A percentile compares a stretch with the other conserved stretches of the same genome.
Conservation (phyloP, 352 stramenopile species). For the Nothophytophthora sp. region DNA sequence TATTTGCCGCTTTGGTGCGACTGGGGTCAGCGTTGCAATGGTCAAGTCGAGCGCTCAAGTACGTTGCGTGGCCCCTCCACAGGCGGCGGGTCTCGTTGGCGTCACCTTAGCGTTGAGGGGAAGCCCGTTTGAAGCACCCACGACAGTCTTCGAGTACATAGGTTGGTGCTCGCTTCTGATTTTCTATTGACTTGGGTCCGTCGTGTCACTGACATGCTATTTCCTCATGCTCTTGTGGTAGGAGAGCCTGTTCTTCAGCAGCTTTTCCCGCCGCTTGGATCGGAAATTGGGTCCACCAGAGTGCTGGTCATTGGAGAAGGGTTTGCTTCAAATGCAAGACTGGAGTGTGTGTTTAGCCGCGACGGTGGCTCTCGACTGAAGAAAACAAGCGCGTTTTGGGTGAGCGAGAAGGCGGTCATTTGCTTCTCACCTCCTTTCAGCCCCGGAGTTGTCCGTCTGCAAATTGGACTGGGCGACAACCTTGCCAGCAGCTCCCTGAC, state of each 20-base stretch:
- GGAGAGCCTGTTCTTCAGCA: conserved; percentile 26
- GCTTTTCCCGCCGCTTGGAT: conserved; percentile 32
- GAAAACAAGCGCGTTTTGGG: conserved; percentile 22
- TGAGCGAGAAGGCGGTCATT: conserved; percentile 14
- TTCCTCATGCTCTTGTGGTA: not conserved
- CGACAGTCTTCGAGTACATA: conserved; percentile 33
- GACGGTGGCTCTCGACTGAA: not conserved
- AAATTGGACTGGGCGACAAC: conserved; percentile 16
- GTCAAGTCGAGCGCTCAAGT: conserved; percentile 24
- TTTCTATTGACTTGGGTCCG: not conserved
- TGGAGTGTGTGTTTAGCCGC: conserved; percentile 22
- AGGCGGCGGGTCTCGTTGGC: conserved; percentile 4
- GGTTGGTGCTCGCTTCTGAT: conserved; percentile 15
- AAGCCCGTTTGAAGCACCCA: not conserved
- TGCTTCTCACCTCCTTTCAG: conserved; percentile 24
- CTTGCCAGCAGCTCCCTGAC: conserved; percentile 16
- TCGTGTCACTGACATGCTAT: not conserved
- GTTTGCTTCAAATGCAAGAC: conserved; percentile 15
- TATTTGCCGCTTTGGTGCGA: conserved; percentile 32
- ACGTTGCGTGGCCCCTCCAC: conserved; percentile 24
- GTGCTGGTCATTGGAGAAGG: conserved; percentile 29
- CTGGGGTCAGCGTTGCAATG: conserved; percentile 6
- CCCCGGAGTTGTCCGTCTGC: conserved; percentile 13
- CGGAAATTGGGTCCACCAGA: conserved; percentile 27
- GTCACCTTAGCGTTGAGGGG: conserved; percentile 15